Percentiles rank a stretch among this genome's conserved stretches.
phyloP scores from a whole-genome alignment of 1,284 basidiomycete genomes.

The Ustilago nuda region DNA sequence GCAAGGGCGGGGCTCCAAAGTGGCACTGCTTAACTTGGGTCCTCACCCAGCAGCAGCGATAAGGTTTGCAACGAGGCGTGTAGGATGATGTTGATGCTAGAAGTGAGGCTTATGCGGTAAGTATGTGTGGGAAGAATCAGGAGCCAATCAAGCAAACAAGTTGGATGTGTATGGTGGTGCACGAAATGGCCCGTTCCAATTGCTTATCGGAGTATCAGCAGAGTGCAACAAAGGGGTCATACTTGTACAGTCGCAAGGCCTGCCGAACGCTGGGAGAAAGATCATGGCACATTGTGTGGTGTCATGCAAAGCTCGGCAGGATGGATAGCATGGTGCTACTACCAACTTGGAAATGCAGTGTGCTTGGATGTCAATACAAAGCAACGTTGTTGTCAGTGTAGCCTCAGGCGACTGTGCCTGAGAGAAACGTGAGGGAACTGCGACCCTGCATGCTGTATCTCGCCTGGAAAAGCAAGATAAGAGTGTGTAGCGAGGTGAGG shows the following conservation, averaged over 20 bases:
- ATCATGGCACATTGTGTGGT: background rate
- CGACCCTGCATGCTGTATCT: slow-evolving; percentile 1
- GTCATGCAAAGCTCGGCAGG: background rate
- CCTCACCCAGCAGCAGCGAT: background rate
- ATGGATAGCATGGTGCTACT: background rate
- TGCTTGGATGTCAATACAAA: background rate
- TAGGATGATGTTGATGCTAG: background rate
- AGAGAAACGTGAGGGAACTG: background rate
- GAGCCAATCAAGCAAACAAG: no score
- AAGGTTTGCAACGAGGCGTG: background rate
- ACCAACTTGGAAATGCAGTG: background rate
- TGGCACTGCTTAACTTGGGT: background rate
- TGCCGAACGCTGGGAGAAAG: no score
- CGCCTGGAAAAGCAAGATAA: slow-evolving; percentile 4
- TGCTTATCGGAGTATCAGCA: slow-evolving; percentile 2
- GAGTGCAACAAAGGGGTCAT: no score
- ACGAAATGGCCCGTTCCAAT: slow-evolving; percentile 2
- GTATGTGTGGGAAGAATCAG: background rate
- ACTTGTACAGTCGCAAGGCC: background rate
- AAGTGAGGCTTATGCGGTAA: background rate
- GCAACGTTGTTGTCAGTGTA: background rate
- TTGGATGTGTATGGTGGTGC: background rate
- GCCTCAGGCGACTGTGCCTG: background rate
- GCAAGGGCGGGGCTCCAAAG: background rate
- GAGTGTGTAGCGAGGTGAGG: slow-evolving; percentile 3